Base-by-base conservation (phyloP, 2,329 filamentous ascomycete genomes). In the Claviceps fusiformis region DNA sequence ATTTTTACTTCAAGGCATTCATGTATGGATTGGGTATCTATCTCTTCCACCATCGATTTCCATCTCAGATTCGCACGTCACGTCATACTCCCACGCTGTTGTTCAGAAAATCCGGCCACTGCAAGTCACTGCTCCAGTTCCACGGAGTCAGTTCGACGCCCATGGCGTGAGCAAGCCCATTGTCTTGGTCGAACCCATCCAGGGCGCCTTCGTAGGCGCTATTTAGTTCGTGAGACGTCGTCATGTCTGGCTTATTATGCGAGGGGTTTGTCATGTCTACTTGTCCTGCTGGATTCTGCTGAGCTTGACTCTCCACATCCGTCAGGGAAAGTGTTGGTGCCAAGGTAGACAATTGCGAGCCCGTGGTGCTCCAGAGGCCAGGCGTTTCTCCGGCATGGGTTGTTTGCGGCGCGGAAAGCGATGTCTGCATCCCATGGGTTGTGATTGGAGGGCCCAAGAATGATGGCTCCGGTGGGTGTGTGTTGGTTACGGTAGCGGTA, bases 181-280 rank as follows among this genome's bases (percentile, higher is more conserved):
- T 68, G 24, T 75, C 74, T 27, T 76, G 67, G 31, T 74, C 74
- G 1, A 76, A 65, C 0, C 71, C 71, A 50, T 76, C 74, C 54
- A 75, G 67, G 0, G 74, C 73, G 2, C 75, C 74, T 54, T 77
- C 75, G 50, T 76, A 77, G 0, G 74, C 74, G 44, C 75, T 77
- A 51, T 76, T 76, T n/a, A 75, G 68, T 56, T 76, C 73, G 43
- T 41, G 44, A 3, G 73, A 33, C 6, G 49, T 19, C 19, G 53
- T 4, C 11, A 50, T 6, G 31, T 11, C 19, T 19, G 19, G 19
- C 19, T 19, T 19, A 19, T 19, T 19, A 19, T 19, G 19, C 19
- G 19, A 19, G 19, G 19, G 19, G 19, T 19, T 19, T 19, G 19
- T 19, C 19, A 19, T 19, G 19, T 19, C 19, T 19, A 19, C 19